Evolutionary conservation across 2,329 filamentous ascomycete species (phyloP), one percentile per base, ranked within the genome.

Genomic region (Sclerotinia spermophila): DNA sequence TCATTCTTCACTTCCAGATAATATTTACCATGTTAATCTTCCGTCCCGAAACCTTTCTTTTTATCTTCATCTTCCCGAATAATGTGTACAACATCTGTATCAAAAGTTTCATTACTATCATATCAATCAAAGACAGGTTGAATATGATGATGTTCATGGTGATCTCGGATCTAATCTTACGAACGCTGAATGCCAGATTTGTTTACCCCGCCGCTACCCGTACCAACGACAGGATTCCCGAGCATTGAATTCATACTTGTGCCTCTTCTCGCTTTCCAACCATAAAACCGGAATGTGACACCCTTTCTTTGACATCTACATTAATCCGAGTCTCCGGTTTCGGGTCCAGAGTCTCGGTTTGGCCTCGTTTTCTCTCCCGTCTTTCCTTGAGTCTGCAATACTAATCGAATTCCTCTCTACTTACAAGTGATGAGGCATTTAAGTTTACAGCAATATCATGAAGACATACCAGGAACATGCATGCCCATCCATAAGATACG

Each of bases 271-370:
- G 35, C 5, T 21, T 55, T 30, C 35, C 5, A 6, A 66, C 33
- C 35, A 40, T 21, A 42, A 15, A 15, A 5, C 62, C 62, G 45
- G 45, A 40, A 66, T 53, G 45, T 66, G 45, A 38, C 17, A 53
- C 62, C 19, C 17, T 53, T 53, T 35, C 27, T 40, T 66, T 66
- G 62, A 40, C 35, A 66, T 66, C 62, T 53, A 53, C 45, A 30
- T 53, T 13, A 65, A 65, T 65, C 62, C 33, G 62, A 66, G 62
- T 66, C 45, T 66, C 45, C 45, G 62, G 62, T 66, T 53, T 66
- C 35, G 45, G 62, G 45, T 53, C 45, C 62, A 66, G 19, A 24
- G 62, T 66, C 62, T 66, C 62, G 45, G 45, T 40, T 53, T 24
- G 24, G 40, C 45, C 24, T 53, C 45, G 24, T 27, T 13, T 8